Evolutionary conservation across 768 basidiomycete genomes (phyloP).

Genomic region (Strobilomyces dryophilus): DNA sequence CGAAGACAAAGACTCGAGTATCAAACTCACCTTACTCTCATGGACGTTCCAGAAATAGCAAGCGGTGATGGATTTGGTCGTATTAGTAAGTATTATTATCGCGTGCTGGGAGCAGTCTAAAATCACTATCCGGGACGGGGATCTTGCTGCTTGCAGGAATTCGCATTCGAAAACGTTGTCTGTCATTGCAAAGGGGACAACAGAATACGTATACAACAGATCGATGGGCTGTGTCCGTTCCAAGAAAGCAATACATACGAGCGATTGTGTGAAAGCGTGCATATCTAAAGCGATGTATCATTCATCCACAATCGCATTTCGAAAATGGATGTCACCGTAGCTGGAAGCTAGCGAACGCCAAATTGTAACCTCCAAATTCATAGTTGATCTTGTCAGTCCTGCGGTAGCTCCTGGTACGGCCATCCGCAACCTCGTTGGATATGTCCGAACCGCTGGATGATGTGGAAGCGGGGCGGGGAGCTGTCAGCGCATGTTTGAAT

Average conservation of each 20-base stretch:
- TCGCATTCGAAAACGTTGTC: constrained; percentile 13
- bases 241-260: constrained; percentile 10
- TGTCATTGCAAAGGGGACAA: constrained; percentile 17
- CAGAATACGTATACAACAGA: constrained; percentile 15
- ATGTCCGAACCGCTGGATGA: constrained; percentile 19
- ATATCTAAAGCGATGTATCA: constrained; percentile 23
- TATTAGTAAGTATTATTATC: constrained; percentile 5
- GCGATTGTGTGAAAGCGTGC: constrained; percentile 12
- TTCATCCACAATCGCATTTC: constrained; percentile 9
- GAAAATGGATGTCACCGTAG: constrained; percentile 30
- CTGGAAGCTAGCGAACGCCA: constrained; percentile 88
- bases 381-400: constrained; percentile 98
- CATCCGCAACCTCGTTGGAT: constrained; percentile 13
- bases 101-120: not conserved
- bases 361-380: constrained; percentile 90
- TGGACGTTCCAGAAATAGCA: constrained; percentile 7
- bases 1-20: constrained; percentile 2
- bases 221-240: constrained; percentile 1
- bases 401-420: constrained; percentile 47
- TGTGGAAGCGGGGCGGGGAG: constrained; percentile 20
- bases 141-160: not conserved
- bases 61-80: constrained; percentile 18
- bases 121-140: not conserved
- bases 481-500: constrained; percentile 62
- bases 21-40: constrained; percentile 18